Conservation (phyloP, 495 filamentous ascomycete species). For the Copromyces sp. region DNA sequence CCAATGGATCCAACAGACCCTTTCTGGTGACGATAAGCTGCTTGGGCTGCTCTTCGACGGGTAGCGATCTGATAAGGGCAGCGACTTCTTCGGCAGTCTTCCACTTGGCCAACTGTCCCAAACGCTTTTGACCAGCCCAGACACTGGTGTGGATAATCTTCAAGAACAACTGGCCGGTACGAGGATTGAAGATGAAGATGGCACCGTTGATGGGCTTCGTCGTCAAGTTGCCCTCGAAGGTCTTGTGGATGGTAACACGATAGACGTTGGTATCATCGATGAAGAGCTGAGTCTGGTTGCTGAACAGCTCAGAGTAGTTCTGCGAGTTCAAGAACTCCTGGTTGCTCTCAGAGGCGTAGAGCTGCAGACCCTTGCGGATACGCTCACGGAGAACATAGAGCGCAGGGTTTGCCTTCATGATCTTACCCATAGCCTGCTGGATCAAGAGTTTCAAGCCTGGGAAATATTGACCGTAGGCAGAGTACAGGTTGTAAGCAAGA, state of each 20-base stretch:
- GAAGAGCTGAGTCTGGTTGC: slow-evolving; percentile 97
- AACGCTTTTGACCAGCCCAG: slow-evolving; percentile 98
- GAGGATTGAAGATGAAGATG: slow-evolving; percentile 99
- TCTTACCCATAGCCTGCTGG: slow-evolving; percentile 98
- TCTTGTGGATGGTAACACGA: slow-evolving; percentile 99
- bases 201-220: slow-evolving; percentile 99
- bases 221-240: slow-evolving; percentile 97
- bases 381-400: slow-evolving; percentile 94
- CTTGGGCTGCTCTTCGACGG: slow-evolving; percentile 97
- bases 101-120: slow-evolving; percentile 98
- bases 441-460: slow-evolving; percentile 92
- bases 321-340: slow-evolving; percentile 99
- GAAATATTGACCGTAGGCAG: slow-evolving; percentile 97
- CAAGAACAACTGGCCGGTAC: slow-evolving; percentile 93
- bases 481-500: slow-evolving; percentile 96
- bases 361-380: slow-evolving; percentile 96
- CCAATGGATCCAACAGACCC: slow-evolving; percentile 91
- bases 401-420: slow-evolving; percentile 99
- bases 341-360: slow-evolving; percentile 98
- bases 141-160: slow-evolving; percentile 99
- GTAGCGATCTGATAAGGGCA: slow-evolving; percentile 89
- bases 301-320: slow-evolving; percentile 99
- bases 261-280: slow-evolving; percentile 99
- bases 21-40: slow-evolving; percentile 98
- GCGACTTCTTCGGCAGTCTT: slow-evolving; percentile 99